Conservation (phyloP, 83 land plant species). For the Diphasiastrum complanatum region DNA sequence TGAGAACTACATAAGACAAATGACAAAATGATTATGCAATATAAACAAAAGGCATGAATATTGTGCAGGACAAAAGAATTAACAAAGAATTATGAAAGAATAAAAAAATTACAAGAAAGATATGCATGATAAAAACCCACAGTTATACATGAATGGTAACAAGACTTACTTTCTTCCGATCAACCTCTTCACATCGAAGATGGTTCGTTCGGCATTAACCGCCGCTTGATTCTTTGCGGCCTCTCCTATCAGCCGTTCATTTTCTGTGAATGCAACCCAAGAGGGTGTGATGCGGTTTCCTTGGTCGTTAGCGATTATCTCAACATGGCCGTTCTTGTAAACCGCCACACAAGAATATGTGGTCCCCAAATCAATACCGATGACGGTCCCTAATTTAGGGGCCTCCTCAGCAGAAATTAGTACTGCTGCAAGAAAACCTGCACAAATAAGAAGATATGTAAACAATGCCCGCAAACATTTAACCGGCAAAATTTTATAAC, state of each 20-base stretch:
- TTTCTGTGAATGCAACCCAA: constrained; percentile 71
- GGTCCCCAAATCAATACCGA: constrained; percentile 70
- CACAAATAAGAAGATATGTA: not conserved
- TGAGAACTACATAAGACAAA: not conserved
- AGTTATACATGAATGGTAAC: not conserved
- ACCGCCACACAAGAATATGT: constrained; percentile 75
- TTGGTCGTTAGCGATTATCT: constrained; percentile 73
- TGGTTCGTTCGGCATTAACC: constrained; percentile 52
- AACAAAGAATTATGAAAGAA: not conserved
- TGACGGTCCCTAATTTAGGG: constrained; percentile 59
- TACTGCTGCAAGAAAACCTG: constrained; percentile 39
- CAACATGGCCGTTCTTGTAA: constrained; percentile 72
- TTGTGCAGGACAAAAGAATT: not conserved
- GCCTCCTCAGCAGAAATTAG: constrained; percentile 56
- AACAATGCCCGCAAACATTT: too few species aligned
- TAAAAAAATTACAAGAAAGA: not conserved
- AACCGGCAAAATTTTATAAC: too few species aligned
- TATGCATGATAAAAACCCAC: not conserved
- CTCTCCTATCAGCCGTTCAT: constrained; percentile 61
- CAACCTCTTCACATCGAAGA: constrained; percentile 66
- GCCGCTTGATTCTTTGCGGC: constrained; percentile 74
- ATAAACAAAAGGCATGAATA: not conserved
- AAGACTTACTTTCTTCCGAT: constrained; percentile 63
- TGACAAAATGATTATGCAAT: not conserved
- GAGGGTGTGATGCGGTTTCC: constrained; percentile 74